Percentiles rank a stretch among this genome's conserved stretches.
Evolutionary conservation across 306 rosid genomes (phyloP).

Genomic region (Crotalaria pallida): DNA sequence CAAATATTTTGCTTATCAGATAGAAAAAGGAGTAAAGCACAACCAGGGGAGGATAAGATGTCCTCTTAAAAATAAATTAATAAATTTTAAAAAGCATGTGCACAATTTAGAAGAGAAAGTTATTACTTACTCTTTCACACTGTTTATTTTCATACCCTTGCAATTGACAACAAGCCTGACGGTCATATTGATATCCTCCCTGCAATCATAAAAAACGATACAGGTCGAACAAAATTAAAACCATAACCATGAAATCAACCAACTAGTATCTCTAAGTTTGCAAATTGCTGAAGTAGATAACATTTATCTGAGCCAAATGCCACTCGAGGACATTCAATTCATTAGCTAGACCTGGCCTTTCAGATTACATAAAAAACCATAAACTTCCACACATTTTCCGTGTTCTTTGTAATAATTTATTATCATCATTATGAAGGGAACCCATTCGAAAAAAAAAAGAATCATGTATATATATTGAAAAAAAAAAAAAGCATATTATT

Average conservation of each 20-base stretch:
- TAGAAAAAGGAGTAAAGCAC: neutral
- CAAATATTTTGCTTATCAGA: neutral
- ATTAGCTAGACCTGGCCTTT: neutral
- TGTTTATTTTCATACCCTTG: slow-evolving; percentile 71
- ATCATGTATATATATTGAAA: neutral
- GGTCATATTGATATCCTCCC: slow-evolving; percentile 84
- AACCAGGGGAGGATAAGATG: neutral
- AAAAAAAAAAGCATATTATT: slow-evolving; percentile 4
- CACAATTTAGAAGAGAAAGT: slow-evolving; percentile 8
- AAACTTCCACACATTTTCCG: neutral
- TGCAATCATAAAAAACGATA: slow-evolving; percentile 33
- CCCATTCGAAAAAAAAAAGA: neutral
- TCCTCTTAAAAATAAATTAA: neutral
- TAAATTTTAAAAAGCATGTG: neutral
- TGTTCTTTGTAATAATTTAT: neutral
- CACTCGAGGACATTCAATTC: neutral
- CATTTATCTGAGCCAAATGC: slow-evolving; percentile 2
- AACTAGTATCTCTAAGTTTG: slow-evolving; percentile 14
- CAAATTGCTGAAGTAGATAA: neutral
- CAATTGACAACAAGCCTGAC: slow-evolving; percentile 86
- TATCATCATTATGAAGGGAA: neutral
- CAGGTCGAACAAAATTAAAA: slow-evolving; percentile 23
- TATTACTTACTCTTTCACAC: slow-evolving; percentile 65
- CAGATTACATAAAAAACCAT: neutral
- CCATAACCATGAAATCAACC: slow-evolving; percentile 13